Evolutionary conservation across 1,284 basidiomycete species (phyloP).

Genomic region (Waitea zeae): DNA sequence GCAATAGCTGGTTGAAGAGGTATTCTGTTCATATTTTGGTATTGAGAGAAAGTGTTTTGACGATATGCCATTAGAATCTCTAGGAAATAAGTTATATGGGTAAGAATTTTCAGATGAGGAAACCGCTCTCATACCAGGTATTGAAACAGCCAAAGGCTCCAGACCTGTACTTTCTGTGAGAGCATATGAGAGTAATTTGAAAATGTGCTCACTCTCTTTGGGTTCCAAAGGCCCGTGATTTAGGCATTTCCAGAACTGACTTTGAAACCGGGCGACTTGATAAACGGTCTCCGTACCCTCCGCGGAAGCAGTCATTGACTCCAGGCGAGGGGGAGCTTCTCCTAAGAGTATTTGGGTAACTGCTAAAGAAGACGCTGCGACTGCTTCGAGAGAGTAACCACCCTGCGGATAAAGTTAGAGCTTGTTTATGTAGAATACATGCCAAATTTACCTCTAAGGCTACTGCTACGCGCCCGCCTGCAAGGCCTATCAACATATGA

Average conservation of each 20-base stretch:
- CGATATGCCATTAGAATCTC: conserved; percentile 80
- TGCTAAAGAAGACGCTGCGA: conserved; percentile 75
- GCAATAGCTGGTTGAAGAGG: conserved; percentile 61
- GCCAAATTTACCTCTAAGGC: conserved; percentile 65
- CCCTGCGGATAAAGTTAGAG: conserved; percentile 43
- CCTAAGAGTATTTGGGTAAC: conserved; percentile 79
- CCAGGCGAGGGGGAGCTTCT: conserved; percentile 63
- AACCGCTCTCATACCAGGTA: conserved; percentile 30
- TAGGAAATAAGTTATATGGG: conserved; percentile 9
- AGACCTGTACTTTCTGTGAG: too few relatives aligned
- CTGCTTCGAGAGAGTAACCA: conserved; percentile 88
- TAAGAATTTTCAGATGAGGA: background rate
- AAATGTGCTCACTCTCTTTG: conserved; percentile 42
- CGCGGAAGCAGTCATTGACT: conserved; percentile 54
- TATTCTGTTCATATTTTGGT: conserved; percentile 63
- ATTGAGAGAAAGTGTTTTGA: conserved; percentile 56
- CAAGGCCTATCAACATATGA: conserved; percentile 84
- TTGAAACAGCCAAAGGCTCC: conserved; percentile 39
- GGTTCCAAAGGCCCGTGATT: conserved; percentile 68
- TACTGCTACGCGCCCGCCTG: conserved; percentile 79
- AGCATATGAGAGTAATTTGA: conserved; percentile 1
- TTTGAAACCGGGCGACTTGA: conserved; percentile 75
- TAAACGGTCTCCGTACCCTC: conserved; percentile 76
- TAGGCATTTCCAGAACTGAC: conserved; percentile 81
- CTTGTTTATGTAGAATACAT: background rate